A percentile compares a stretch with the other conserved stretches of the same genome.
These are phyloP conservation scores for Ceratorhiza oryzae-sativae DNA, from an alignment of 1,284 basidiomycete genomes.

Conservation along the genomic window DNA sequence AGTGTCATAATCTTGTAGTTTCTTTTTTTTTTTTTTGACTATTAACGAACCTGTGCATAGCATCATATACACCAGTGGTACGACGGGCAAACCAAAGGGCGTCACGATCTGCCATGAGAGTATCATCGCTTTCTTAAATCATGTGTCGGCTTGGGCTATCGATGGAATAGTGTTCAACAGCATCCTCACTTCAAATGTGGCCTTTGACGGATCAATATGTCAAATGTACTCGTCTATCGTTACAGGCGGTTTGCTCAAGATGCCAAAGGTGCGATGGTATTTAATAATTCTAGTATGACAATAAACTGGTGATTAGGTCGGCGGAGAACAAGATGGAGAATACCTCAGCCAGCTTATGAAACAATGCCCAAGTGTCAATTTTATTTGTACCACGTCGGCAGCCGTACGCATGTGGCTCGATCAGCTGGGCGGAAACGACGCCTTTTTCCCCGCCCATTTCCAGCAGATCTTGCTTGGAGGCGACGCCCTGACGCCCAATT, in stretches of 20 bases:
- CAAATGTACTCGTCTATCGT: neutral
- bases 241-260: conserved; percentile 8
- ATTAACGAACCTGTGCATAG: neutral
- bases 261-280: neutral
- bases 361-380: neutral
- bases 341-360: conserved; percentile 7
- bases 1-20: neutral
- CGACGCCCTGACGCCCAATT: neutral
- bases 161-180: neutral
- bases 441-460: conserved; percentile 13
- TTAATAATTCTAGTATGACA: neutral
- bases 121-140: neutral
- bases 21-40: too few relatives aligned
- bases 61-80: conserved; percentile 10
- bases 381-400: neutral
- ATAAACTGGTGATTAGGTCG: neutral
- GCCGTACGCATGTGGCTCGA: conserved; percentile 13
- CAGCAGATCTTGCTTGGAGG: conserved; percentile 3
- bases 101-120: neutral
- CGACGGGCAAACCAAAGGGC: conserved; percentile 12
- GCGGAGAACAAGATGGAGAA: conserved; percentile 4
- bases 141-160: neutral
- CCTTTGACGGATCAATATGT: neutral
- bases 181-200: neutral
- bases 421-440: neutral